phyloP scores from a whole-genome alignment of 2,329 filamentous ascomycete genomes.

The Daldinia eschscholtzii region DNA sequence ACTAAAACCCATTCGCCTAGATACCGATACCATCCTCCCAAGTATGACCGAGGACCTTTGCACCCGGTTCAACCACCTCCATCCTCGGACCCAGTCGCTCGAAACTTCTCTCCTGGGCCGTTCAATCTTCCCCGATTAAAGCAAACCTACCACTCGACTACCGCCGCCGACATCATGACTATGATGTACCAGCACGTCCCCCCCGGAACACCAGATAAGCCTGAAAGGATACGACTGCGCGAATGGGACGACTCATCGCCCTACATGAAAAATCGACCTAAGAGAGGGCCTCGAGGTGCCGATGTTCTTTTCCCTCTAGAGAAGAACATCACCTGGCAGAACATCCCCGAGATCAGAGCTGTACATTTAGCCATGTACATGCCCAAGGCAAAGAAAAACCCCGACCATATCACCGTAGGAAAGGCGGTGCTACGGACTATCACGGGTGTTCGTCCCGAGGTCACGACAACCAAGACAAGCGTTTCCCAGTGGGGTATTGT shows the following conservation, averaged over 20 bases:
- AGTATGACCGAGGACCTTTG: conserved; percentile 92
- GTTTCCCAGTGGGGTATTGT: conserved; percentile 82
- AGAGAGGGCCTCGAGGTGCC: conserved; percentile 85
- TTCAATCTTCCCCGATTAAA: conserved; percentile 89
- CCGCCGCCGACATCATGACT: conserved; percentile 88
- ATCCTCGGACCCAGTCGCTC: conserved; percentile 86
- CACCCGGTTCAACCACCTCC: conserved; percentile 93
- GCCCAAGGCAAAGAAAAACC: conserved; percentile 77
- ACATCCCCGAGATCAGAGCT: conserved; percentile 84
- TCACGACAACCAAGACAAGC: conserved; percentile 77
- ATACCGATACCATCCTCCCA: conserved; percentile 95
- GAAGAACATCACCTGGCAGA: conserved; percentile 80
- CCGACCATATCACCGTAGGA: conserved; percentile 82
- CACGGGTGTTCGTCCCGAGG: conserved; percentile 77
- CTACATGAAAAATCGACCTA: conserved; percentile 91
- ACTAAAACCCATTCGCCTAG: conserved; percentile 59
- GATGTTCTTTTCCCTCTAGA: conserved; percentile 79
- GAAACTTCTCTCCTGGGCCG: conserved; percentile 89
- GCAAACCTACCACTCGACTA: conserved; percentile 89
- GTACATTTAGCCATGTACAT: conserved; percentile 84
- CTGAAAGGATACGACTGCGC: conserved; percentile 76
- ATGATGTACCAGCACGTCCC: conserved; percentile 88
- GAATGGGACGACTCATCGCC: conserved; percentile 91
- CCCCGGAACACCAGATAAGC: conserved; percentile 73
- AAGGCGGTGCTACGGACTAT: conserved; percentile 89